Conservation (phyloP, 2,329 filamentous ascomycete genomes). For the Pseudogymnoascus verrucosus region DNA sequence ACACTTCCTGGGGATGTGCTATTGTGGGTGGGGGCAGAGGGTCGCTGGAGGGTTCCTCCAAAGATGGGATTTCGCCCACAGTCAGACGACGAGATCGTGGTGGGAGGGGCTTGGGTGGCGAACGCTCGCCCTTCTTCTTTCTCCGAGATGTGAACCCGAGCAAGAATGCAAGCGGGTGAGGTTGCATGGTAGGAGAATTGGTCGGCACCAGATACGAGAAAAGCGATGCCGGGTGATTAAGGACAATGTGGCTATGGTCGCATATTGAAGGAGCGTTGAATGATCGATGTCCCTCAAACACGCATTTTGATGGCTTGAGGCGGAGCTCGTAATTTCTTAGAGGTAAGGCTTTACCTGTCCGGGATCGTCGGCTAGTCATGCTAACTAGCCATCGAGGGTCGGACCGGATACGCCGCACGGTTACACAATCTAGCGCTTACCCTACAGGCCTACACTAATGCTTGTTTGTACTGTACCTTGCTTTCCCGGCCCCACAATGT, state of each 20-base stretch:
- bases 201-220: not conserved
- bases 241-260: not conserved
- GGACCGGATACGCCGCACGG: not conserved
- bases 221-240: not conserved
- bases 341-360: not conserved
- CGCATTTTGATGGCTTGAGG: not conserved
- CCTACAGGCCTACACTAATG: not conserved
- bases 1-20: not conserved
- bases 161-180: not conserved
- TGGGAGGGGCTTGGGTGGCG: not conserved
- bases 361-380: not conserved
- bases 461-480: not conserved
- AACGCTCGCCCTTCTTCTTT: not conserved
- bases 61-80: not conserved
- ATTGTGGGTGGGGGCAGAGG: not conserved
- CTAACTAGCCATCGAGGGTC: not conserved
- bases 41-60: not conserved
- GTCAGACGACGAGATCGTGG: not conserved
- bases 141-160: not conserved
- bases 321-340: not conserved
- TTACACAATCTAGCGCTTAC: not conserved
- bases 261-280: not conserved
- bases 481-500: not conserved
- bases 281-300: not conserved
- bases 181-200: not conserved